Evolutionary conservation across 148 eudicot genomes (phyloP).

Genomic region (Vaccinium myrtillus): DNA sequence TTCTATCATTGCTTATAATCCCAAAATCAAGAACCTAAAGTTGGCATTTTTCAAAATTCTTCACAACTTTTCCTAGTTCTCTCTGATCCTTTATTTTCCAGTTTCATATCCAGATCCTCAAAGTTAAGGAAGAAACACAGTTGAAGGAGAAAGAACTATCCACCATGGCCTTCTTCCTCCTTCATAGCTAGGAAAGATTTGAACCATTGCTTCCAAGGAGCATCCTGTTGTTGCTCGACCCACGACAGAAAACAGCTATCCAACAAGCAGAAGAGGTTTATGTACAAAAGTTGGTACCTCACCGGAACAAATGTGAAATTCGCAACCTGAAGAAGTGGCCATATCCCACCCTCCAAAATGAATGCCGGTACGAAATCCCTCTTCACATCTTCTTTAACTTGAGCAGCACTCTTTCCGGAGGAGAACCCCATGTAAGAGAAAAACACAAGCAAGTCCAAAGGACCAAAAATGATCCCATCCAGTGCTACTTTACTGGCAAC

Average conservation of each 20-base stretch:
- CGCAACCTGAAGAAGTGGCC: conserved; percentile 90
- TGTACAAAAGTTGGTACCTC: conserved; percentile 86
- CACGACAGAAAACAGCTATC: conserved; percentile 96
- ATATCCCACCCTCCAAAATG: conserved; percentile 76
- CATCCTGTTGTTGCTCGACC: conserved; percentile 94
- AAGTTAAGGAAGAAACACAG: neutral
- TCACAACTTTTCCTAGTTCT: neutral
- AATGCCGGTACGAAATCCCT: conserved; percentile 88
- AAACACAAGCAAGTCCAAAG: conserved; percentile 84
- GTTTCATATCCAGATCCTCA: neutral
- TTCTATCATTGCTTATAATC: neutral
- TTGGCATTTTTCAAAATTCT: neutral
- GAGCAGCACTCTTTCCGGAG: conserved; percentile 63
- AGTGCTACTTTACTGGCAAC: conserved; percentile 84
- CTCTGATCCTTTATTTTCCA: neutral
- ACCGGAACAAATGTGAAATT: conserved; percentile 87
- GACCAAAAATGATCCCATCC: conserved; percentile 89
- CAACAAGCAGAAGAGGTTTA: conserved; percentile 88
- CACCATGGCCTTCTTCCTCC: conserved; percentile 39
- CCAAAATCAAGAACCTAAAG: conserved; percentile 14
- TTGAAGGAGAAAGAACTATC: conserved; percentile 24
- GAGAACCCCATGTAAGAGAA: conserved; percentile 94
- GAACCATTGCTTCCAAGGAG: conserved; percentile 88
- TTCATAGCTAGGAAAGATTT: conserved; percentile 35
- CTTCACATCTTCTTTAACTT: conserved; percentile 81